Base-by-base conservation (phyloP, 1,284 basidiomycete species). In the Ganoderma meredithae region DNA sequence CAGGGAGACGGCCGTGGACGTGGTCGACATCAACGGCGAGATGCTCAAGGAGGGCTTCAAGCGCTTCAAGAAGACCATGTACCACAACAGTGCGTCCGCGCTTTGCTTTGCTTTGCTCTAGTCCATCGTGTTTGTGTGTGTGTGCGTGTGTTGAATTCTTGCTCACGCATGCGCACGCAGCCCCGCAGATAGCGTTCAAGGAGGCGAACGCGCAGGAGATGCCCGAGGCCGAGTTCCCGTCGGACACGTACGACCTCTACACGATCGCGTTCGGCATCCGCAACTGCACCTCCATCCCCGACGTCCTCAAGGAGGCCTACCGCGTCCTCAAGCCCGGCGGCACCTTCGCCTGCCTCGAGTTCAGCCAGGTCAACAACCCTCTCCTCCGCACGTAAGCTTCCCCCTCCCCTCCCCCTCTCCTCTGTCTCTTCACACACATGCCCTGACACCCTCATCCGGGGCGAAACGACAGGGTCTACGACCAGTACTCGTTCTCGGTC, bases 181-280 rank as follows among this genome's bases (percentile, higher is more conserved):
- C 96, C 36, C 95, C 96, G 7, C 98, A 99, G 84, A 88, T 99
- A 69, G 88, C 90, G 22, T 99, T 99, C 81, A 90, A 92, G 71
- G 94, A 98, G 76, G 95, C 93, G 56, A 99, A 99, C 77, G 98
- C 98, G 8, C 96, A 99, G 80, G 84, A 85, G 25, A 84, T 99
- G 41, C 86, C 90, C 0, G 69, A 80, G 53, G 84, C 89, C 41
- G 84, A 89, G 72, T 93, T 96, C 78, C 83, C 86, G 13, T 89
- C 93, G 75, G 90, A 95, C 79, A 89, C 93, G 19, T 95, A 98
- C 73, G 97, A 99, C 81, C 83, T 99, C 19, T 99, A 98, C 83
- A 99, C 98, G 27, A 99, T 99, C 77, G 96, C 98, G 0, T 99
- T 99, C 78, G 97, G 98, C 41, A 99, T 99, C 74, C 88, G 98